phyloP scores from a whole-genome alignment of 2,329 filamentous ascomycete species.

The Aureobasidium sp. region DNA sequence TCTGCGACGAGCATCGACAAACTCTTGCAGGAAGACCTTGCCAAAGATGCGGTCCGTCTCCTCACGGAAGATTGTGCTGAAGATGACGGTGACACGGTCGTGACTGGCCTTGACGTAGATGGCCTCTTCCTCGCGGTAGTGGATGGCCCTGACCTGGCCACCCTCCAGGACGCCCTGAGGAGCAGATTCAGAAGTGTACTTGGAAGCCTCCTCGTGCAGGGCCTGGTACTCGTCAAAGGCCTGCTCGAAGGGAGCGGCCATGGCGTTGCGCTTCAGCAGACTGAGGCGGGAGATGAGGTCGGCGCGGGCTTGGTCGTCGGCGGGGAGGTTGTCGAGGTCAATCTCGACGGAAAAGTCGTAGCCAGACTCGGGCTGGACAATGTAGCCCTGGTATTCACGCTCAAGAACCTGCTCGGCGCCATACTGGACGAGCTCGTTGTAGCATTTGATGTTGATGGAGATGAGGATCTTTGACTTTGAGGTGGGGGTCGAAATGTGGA shows the following conservation, averaged over 20 bases:
- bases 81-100: slow-evolving; percentile 97
- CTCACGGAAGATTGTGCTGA: slow-evolving; percentile 95
- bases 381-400: slow-evolving; percentile 89
- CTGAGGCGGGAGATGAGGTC: slow-evolving; percentile 81
- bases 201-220: slow-evolving; percentile 77
- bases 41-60: slow-evolving; percentile 97
- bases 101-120: slow-evolving; percentile 98
- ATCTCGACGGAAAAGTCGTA: slow-evolving; percentile 94
- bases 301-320: slow-evolving; percentile 74
- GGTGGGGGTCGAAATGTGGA: slow-evolving; percentile 95
- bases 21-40: slow-evolving; percentile 97
- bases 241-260: slow-evolving; percentile 97
- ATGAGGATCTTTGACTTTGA: slow-evolving; percentile 89
- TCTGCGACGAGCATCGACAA: slow-evolving; percentile 88
- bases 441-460: slow-evolving; percentile 93
- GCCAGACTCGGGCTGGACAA: slow-evolving; percentile 75
- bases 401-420: slow-evolving; percentile 86
- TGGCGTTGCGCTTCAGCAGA: slow-evolving; percentile 92
- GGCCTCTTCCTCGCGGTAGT: slow-evolving; percentile 97
- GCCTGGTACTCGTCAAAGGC: slow-evolving; percentile 89
- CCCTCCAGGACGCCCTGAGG: slow-evolving; percentile 85
- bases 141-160: slow-evolving; percentile 87
- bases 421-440: slow-evolving; percentile 81
- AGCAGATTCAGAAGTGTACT: slow-evolving; percentile 88
- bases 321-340: slow-evolving; percentile 79